These are phyloP conservation scores for Parsonsia alboflavescens DNA, from an alignment of 257 asterid genomes.

Conservation along the genomic window DNA sequence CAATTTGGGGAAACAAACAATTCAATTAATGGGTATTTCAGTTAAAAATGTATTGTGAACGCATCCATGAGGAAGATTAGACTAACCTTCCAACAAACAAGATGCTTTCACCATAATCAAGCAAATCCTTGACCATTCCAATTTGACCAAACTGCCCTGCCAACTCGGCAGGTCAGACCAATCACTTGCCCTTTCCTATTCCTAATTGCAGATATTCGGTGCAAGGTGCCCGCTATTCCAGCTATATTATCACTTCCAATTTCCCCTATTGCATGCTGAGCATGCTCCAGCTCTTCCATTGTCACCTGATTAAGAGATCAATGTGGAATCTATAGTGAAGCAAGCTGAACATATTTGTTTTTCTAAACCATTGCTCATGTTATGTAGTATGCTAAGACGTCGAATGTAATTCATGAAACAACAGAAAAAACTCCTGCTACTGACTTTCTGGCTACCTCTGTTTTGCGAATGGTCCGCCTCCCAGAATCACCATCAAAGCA, in stretches of 20 bases:
- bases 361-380: background rate
- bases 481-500: slow-evolving; percentile 46
- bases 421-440: background rate
- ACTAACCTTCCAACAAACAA: slow-evolving; percentile 77
- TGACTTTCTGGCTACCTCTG: slow-evolving; percentile 40
- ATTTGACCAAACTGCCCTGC: slow-evolving; percentile 55
- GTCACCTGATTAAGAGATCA: slow-evolving; percentile 45
- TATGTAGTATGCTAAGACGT: background rate
- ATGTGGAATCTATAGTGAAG: background rate
- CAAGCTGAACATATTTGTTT: no score
- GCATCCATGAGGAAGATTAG: slow-evolving; percentile 4
- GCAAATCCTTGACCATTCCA: slow-evolving; percentile 66
- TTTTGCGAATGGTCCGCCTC: slow-evolving; percentile 44
- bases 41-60: background rate
- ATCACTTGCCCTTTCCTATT: slow-evolving; percentile 50
- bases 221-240: slow-evolving; percentile 75
- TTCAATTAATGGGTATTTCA: no score
- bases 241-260: slow-evolving; percentile 71
- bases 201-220: slow-evolving; percentile 72
- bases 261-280: slow-evolving; percentile 61
- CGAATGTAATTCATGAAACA: slow-evolving; percentile 9
- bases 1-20: no score
- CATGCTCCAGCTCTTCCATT: slow-evolving; percentile 51
- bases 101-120: slow-evolving; percentile 79
- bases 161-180: slow-evolving; percentile 80